phyloP scores from a whole-genome alignment of 345 rosid genomes.

The Eucalyptus sp. region DNA sequence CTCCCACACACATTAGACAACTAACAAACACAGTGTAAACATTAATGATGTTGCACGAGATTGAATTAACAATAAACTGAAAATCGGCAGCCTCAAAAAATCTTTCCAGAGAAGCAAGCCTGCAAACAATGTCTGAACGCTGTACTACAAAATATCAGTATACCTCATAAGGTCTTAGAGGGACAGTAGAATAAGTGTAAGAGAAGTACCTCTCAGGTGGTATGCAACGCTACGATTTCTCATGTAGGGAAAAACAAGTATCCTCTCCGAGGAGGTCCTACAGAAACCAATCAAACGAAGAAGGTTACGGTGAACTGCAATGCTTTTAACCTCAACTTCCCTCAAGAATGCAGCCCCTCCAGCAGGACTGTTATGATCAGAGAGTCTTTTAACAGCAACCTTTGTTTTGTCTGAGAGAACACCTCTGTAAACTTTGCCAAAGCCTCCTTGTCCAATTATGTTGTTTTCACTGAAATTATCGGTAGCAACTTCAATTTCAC shows the following conservation, averaged over 20 bases:
- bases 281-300: slow-evolving; percentile 72
- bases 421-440: slow-evolving; percentile 87
- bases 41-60: neutral
- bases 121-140: neutral
- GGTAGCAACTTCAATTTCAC: slow-evolving; percentile 72
- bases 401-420: slow-evolving; percentile 64
- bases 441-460: slow-evolving; percentile 88
- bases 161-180: neutral
- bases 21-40: neutral
- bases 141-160: neutral
- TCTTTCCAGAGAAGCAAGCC: neutral
- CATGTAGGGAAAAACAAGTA: slow-evolving; percentile 91
- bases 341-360: slow-evolving; percentile 84
- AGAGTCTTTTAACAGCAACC: slow-evolving; percentile 80
- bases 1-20: neutral
- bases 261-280: slow-evolving; percentile 62
- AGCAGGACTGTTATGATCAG: slow-evolving; percentile 60
- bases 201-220: slow-evolving; percentile 58
- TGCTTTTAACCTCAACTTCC: slow-evolving; percentile 77
- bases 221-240: slow-evolving; percentile 74
- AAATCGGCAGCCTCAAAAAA: neutral
- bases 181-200: neutral
- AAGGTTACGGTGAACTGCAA: slow-evolving; percentile 81
- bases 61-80: neutral
- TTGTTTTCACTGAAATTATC: slow-evolving; percentile 69